These are phyloP conservation scores for Colletotrichum magnum DNA, from an alignment of 2,329 filamentous ascomycete species.

Conservation along the genomic window DNA sequence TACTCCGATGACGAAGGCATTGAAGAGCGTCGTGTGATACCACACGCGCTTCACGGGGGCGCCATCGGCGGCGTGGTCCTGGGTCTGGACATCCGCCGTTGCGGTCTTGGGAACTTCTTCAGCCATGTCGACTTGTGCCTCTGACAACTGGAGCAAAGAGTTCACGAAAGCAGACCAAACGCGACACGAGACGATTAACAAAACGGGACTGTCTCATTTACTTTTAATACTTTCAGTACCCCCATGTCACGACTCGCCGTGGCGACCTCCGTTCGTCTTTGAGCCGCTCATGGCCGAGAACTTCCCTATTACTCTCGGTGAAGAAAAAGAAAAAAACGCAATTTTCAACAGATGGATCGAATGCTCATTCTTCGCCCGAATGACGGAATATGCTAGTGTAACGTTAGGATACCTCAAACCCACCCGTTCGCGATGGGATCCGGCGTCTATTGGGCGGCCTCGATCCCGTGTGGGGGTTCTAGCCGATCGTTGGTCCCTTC, in stretches of 20 bases:
- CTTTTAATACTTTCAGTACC: neutral
- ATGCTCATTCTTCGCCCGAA: slow-evolving; percentile 26
- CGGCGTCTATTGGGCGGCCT: slow-evolving; percentile 13
- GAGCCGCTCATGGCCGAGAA: neutral
- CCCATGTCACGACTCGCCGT: neutral
- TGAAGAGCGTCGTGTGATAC: slow-evolving; percentile 67
- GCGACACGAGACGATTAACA: neutral
- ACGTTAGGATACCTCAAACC: slow-evolving; percentile 7
- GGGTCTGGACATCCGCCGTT: slow-evolving; percentile 17
- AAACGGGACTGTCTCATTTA: neutral
- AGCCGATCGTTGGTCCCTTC: slow-evolving; percentile 1
- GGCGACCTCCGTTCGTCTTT: neutral
- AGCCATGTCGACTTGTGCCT: slow-evolving; percentile 15
- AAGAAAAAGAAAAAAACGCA: neutral
- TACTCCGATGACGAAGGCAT: slow-evolving; percentile 66
- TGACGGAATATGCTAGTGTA: slow-evolving; percentile 36
- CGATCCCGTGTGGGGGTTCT: neutral
- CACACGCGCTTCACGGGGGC: slow-evolving; percentile 48
- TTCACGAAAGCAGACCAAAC: neutral
- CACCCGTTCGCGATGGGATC: neutral
- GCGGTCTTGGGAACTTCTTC: slow-evolving; percentile 22
- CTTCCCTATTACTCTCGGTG: neutral
- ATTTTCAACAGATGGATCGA: neutral
- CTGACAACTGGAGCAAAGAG: no score
- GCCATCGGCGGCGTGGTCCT: slow-evolving; percentile 3